These are phyloP conservation scores for Sarocladiaceae sp. DNA, from an alignment of 2,329 filamentous ascomycete genomes.

Conservation along the genomic window DNA sequence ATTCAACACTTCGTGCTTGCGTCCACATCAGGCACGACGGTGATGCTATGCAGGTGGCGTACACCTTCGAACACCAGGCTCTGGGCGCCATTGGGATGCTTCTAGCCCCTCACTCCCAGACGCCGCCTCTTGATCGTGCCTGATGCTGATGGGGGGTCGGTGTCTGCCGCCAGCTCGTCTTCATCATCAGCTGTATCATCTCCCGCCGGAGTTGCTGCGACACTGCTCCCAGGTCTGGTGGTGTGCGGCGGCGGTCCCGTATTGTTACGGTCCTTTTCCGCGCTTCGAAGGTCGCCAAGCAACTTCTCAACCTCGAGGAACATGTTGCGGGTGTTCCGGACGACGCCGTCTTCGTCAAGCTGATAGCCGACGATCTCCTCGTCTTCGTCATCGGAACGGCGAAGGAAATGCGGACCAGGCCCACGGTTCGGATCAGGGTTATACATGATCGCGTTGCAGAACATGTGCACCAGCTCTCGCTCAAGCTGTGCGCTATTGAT, in stretches of 20 bases:
- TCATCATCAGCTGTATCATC: conserved; percentile 44
- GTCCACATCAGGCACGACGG: too few relatives aligned
- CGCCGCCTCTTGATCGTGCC: conserved; percentile 30
- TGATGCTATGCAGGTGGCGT: too few relatives aligned
- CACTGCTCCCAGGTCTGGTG: conserved; percentile 26
- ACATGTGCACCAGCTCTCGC: conserved; percentile 92
- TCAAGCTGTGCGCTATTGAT: conserved; percentile 91
- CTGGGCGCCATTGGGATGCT: too few relatives aligned
- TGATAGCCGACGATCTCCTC: conserved; percentile 52
- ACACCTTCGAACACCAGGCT: too few relatives aligned
- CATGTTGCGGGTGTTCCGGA: conserved; percentile 84
- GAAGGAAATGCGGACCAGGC: conserved; percentile 56
- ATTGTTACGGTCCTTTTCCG: conserved; percentile 48
- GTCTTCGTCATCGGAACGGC: conserved; percentile 35
- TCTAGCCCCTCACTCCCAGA: conserved; percentile 27
- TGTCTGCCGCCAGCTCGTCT: conserved; percentile 40
- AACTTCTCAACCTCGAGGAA: conserved; percentile 79
- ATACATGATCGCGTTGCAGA: conserved; percentile 98
- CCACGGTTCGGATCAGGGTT: conserved; percentile 76
- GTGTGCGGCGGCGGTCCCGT: conserved; percentile 25
- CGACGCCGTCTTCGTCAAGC: conserved; percentile 76
- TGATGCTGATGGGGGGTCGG: conserved; percentile 19
- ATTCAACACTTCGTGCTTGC: conserved; percentile 1
- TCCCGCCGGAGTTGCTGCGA: conserved; percentile 28
- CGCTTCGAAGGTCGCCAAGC: conserved; percentile 68